Evolutionary conservation across 2,329 filamentous ascomycete genomes (phyloP), one percentile per base, ranked within the genome.

Genomic region (Berkeleyomyces rouxiae): DNA sequence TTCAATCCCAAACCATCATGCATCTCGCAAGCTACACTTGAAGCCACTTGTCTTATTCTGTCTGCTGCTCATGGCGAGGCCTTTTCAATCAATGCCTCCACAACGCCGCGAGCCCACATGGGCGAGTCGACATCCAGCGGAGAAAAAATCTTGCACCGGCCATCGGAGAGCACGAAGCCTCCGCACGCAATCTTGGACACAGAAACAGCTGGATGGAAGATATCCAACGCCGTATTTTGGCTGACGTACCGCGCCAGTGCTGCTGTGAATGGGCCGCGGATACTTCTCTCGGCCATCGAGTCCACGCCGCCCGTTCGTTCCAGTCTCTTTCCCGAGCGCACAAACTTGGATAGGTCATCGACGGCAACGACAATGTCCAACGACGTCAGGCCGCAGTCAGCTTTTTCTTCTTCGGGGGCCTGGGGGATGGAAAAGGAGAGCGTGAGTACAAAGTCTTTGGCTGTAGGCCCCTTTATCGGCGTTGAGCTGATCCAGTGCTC

Each of bases 171-270:
- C 44, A 78, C 77, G 63, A 83, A 84, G 0, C 79, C 80, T 0
- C 76, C 77, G 64, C 80, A 83, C 0, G 79, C 79, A 37, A 83
- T 74, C 65, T 80, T 79, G 10, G 72, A 72, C 33, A 83, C 70
- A 1, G 75, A 71, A 2, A 82, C 79, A n/a, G 75, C 73, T 0
- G 80, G 78, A 66, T 83, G 79, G 62, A 80, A 79, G 66, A 83
- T 67, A 67, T 83, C 74, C 11, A 84, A 69, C 0, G 77, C 79
- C 4, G 82, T 72, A 65, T 83, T 79, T n/a, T 75, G 72, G 62
- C 76, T 70, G 5, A 82, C 65, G 63, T 83, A 83, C 4, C 68
- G 68, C 0, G 74, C 76, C 16, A 83, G 67, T 0, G 79, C 79
- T 51, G 78, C 73, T 0, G 74, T 77, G 65, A 83, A 82, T 0